A percentile compares a stretch with the other conserved stretches of the same genome.
These are phyloP conservation scores for Trichoderma gamsii DNA, from an alignment of 495 filamentous ascomycete genomes.

Conservation along the genomic window DNA sequence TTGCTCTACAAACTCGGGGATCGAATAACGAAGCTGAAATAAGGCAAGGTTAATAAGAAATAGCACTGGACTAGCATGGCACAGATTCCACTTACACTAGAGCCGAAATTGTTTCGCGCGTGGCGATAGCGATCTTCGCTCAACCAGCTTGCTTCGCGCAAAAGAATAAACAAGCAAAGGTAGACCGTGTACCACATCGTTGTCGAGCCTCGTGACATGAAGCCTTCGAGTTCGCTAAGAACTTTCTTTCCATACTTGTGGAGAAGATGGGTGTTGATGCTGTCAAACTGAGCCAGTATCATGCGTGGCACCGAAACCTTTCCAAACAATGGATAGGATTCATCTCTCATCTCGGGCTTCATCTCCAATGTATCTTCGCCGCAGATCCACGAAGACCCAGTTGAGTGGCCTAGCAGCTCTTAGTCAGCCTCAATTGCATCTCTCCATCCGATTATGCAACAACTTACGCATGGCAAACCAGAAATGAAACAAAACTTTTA, in stretches of 20 bases:
- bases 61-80: background rate
- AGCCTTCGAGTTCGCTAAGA: conserved; percentile 28
- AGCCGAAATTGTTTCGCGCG: conserved; percentile 23
- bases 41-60: background rate
- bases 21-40: conserved; percentile 22
- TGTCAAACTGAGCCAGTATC: conserved; percentile 46
- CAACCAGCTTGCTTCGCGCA: conserved; percentile 27
- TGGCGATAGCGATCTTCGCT: conserved; percentile 28
- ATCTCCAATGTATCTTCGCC: conserved; percentile 32
- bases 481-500: conserved; percentile 30
- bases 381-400: conserved; percentile 33
- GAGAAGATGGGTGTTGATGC: conserved; percentile 34
- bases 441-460: background rate
- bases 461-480: conserved; percentile 41
- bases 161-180: conserved; percentile 34
- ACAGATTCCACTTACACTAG: conserved; percentile 18
- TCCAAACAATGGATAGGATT: conserved; percentile 23
- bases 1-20: conserved; percentile 24
- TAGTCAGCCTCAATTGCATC: background rate
- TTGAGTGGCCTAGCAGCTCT: conserved; percentile 24
- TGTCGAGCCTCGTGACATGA: conserved; percentile 28
- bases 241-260: conserved; percentile 24
- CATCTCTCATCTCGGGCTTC: conserved; percentile 19
- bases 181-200: conserved; percentile 37
- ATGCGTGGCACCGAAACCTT: conserved; percentile 35